Conservation (phyloP, 2,329 filamentous ascomycete species). For the Paramyrothecium sp. region DNA sequence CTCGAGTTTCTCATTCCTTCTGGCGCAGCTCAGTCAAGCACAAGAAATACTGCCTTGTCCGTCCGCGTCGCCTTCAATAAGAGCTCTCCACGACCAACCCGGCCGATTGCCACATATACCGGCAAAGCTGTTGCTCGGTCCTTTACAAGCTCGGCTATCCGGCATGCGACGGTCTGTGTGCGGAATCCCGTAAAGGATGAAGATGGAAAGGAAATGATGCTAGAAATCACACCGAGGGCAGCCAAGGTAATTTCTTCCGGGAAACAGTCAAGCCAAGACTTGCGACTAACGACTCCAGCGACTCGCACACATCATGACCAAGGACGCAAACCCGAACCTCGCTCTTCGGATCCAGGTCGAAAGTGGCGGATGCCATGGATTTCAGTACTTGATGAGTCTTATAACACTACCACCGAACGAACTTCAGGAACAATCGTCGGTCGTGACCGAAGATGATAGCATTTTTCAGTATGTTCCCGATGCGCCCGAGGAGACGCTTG, state of each 20-base stretch:
- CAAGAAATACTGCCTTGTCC: not conserved
- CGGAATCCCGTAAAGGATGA: conserved; percentile 78
- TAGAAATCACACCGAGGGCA: conserved; percentile 70
- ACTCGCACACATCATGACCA: conserved; percentile 72
- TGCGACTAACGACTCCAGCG: conserved; percentile 44
- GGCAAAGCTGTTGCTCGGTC: conserved; percentile 11
- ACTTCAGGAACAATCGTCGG: conserved; percentile 28
- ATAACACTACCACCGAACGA: conserved; percentile 55
- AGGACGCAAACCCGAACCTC: conserved; percentile 72
- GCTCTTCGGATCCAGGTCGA: conserved; percentile 91
- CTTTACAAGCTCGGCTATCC: conserved; percentile 37
- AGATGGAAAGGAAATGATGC: conserved; percentile 76
- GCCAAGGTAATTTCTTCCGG: conserved; percentile 2
- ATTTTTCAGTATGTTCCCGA: conserved; percentile 71
- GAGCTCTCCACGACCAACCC: not conserved
- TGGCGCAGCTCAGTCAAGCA: conserved; percentile 12
- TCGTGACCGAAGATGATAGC: conserved; percentile 73
- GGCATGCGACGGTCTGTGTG: conserved; percentile 46
- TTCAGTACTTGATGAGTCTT: conserved; percentile 94
- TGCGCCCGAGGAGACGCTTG: conserved; percentile 28
- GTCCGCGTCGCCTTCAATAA: not conserved
- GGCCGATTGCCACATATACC: conserved; percentile 3
- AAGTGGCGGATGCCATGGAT: conserved; percentile 93
- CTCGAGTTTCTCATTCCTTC: conserved; percentile 41
- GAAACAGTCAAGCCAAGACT: conserved; percentile 3